Evolutionary conservation across 2,329 filamentous ascomycete genomes (phyloP).

Genomic region (Xylariaceae sp.): DNA sequence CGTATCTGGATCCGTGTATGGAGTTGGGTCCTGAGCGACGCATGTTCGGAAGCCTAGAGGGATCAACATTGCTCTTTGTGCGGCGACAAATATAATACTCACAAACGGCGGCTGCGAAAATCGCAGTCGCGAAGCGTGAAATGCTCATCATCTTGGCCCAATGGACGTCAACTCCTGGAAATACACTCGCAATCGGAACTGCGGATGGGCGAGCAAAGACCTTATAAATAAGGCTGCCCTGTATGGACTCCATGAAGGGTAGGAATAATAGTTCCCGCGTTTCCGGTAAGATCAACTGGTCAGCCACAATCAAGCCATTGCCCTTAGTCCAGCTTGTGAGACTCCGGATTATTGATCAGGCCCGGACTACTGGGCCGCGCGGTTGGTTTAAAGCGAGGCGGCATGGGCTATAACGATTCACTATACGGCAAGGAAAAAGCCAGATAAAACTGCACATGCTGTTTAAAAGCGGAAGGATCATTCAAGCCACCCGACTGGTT

Average conservation of each 20-base stretch:
- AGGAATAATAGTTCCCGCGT: slow-evolving; percentile 21
- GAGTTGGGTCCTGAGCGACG: slow-evolving; percentile 24
- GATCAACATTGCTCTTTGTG: slow-evolving; percentile 14
- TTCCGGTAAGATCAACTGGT: slow-evolving; percentile 25
- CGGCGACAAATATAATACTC: slow-evolving; percentile 12
- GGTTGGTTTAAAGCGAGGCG: slow-evolving; percentile 19
- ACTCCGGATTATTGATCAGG: slow-evolving; percentile 18
- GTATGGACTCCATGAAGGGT: slow-evolving; percentile 6
- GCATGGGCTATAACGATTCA: slow-evolving; percentile 20
- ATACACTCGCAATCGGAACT: neutral
- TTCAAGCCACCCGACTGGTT: slow-evolving; percentile 26
- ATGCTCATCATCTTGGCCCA: slow-evolving; percentile 28
- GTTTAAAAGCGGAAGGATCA: slow-evolving; percentile 19
- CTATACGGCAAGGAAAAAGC: slow-evolving; percentile 20
- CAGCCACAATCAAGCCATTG: slow-evolving; percentile 12
- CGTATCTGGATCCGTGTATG: slow-evolving; percentile 29
- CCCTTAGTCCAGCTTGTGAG: slow-evolving; percentile 8
- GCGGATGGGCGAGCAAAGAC: slow-evolving; percentile 7
- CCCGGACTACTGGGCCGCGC: slow-evolving; percentile 23
- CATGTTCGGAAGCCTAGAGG: slow-evolving; percentile 24
- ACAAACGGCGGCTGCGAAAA: slow-evolving; percentile 28
- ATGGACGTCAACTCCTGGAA: no score
- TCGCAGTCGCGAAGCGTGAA: slow-evolving; percentile 27
- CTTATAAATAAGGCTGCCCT: slow-evolving; percentile 25
- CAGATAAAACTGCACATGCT: slow-evolving; percentile 20